These are phyloP conservation scores for Rhodomyrtus psidioides DNA, from an alignment of 441 rosid genomes.

Conservation along the genomic window DNA sequence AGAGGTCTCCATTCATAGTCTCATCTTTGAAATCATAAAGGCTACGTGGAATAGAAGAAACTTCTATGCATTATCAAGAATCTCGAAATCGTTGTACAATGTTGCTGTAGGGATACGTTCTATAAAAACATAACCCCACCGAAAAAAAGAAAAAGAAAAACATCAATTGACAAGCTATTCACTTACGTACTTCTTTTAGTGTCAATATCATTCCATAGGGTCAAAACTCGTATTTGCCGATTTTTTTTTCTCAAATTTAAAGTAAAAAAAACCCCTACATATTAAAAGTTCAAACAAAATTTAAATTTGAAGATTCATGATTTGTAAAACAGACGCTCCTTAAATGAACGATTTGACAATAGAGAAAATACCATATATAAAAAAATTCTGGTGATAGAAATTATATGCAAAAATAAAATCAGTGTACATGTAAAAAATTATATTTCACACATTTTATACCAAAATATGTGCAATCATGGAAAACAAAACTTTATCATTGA, in stretches of 20 bases:
- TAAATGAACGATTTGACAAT: not conserved
- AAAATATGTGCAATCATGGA: too few relatives aligned
- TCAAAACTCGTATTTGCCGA: not conserved
- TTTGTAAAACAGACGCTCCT: not conserved
- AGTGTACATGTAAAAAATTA: too few relatives aligned
- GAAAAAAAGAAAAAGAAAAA: too few relatives aligned
- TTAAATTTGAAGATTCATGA: not conserved
- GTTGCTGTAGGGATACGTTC: too few relatives aligned
- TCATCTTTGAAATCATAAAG: too few relatives aligned
- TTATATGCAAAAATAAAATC: not conserved
- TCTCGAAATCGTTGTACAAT: too few relatives aligned
- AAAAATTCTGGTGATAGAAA: not conserved
- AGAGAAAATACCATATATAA: not conserved
- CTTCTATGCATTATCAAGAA: too few relatives aligned
- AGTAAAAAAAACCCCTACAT: not conserved
- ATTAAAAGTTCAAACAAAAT: not conserved
- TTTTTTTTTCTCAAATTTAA: not conserved
- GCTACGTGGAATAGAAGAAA: too few relatives aligned
- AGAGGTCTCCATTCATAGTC: too few relatives aligned
- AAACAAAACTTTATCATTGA: too few relatives aligned
- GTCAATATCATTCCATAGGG: too few relatives aligned
- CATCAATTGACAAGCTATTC: not conserved
- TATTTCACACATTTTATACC: not conserved
- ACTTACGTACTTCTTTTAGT: not conserved
- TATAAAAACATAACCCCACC: too few relatives aligned